These are phyloP conservation scores for Nakaseomyces sp. DNA, from an alignment of 1,139 yeast genomes.

Conservation along the genomic window DNA sequence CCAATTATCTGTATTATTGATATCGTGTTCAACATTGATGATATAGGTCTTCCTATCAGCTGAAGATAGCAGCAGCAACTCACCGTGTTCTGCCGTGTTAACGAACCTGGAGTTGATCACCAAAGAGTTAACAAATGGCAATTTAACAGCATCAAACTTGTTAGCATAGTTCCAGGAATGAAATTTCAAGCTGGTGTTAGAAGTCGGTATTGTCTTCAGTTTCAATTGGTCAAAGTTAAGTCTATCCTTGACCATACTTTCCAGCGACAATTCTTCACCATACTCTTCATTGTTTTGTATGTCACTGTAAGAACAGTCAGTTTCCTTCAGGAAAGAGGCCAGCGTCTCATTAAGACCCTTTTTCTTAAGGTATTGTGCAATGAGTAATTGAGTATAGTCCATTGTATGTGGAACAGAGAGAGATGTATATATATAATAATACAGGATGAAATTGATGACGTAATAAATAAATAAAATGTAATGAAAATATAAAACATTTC, in stretches of 20 bases:
- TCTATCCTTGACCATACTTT: conserved; percentile 8
- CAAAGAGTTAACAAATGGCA: not conserved
- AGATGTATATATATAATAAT: too few relatives aligned
- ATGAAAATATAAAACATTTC: too few relatives aligned
- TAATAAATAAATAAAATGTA: too few relatives aligned
- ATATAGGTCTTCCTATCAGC: not conserved
- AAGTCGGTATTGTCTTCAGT: too few relatives aligned
- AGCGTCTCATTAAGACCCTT: conserved; percentile 43
- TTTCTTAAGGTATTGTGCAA: conserved; percentile 48
- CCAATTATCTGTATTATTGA: not conserved
- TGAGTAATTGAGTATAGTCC: conserved; percentile 32
- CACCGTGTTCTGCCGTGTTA: not conserved
- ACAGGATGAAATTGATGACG: too few relatives aligned
- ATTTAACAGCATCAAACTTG: not conserved
- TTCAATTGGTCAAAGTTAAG: not conserved
- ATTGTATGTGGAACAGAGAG: too few relatives aligned
- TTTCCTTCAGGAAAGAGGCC: conserved; percentile 40
- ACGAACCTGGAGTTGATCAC: not conserved
- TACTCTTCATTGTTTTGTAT: conserved; percentile 13
- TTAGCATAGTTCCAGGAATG: not conserved
- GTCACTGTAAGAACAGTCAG: conserved; percentile 32
- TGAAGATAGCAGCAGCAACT: not conserved
- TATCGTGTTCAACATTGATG: not conserved
- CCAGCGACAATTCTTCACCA: conserved; percentile 31
- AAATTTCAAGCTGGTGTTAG: not conserved